phyloP scores from a whole-genome alignment of 306 rosid species.

The Pueraria montana region DNA sequence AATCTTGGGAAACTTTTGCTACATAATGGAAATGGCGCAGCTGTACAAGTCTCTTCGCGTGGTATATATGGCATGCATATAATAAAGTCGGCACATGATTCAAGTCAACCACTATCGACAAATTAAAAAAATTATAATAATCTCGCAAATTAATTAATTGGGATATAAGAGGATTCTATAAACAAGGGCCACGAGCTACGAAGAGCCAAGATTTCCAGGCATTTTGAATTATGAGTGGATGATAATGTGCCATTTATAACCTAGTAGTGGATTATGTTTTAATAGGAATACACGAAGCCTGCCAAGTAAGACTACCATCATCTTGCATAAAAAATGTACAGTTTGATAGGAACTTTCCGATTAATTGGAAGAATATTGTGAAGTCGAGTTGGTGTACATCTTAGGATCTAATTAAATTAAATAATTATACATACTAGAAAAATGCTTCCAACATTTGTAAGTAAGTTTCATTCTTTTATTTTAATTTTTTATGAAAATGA shows the following conservation, averaged over 20 bases:
- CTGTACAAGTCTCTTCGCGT: neutral
- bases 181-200: slow-evolving; percentile 22
- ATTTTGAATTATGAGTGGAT: slow-evolving; percentile 36
- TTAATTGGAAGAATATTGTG: slow-evolving; percentile 38
- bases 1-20: neutral
- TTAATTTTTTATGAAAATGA: too few relatives aligned
- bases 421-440: neutral
- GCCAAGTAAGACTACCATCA: slow-evolving; percentile 2
- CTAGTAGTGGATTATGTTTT: slow-evolving; percentile 24
- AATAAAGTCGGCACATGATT: neutral
- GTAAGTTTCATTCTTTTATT: too few relatives aligned
- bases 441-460: too few relatives aligned
- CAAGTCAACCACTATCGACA: slow-evolving; percentile 38
- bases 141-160: slow-evolving; percentile 18
- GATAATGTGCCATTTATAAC: slow-evolving; percentile 38
- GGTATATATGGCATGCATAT: too few relatives aligned
- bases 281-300: neutral
- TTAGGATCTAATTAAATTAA: neutral
- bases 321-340: neutral
- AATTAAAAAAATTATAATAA: neutral
- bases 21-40: slow-evolving; percentile 23
- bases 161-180: slow-evolving; percentile 23
- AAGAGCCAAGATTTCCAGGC: neutral
- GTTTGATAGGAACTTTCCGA: slow-evolving; percentile 12
- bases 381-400: slow-evolving; percentile 25